Conservation (phyloP, 495 filamentous ascomycete species). For the Penicillium antarcticum region DNA sequence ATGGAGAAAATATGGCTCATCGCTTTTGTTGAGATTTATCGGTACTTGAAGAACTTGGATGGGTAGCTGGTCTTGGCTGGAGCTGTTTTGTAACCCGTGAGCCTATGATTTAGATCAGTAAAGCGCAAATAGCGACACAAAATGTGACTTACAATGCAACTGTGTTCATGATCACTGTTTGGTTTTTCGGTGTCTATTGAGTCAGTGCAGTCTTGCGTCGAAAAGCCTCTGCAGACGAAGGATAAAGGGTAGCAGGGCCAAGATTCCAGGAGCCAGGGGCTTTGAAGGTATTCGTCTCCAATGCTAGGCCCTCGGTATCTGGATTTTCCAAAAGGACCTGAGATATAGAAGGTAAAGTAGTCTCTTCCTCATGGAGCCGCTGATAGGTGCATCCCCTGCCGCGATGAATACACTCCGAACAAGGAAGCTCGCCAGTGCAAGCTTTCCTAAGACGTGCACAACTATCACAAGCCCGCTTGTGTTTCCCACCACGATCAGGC, state of each 20-base stretch:
- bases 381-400: slow-evolving; percentile 29
- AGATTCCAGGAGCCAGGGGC: neutral
- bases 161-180: neutral
- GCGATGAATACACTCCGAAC: slow-evolving; percentile 26
- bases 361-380: slow-evolving; percentile 12
- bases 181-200: neutral
- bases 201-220: neutral
- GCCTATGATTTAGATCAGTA: neutral
- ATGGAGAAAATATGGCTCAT: slow-evolving; percentile 15
- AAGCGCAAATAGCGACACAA: neutral
- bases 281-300: neutral
- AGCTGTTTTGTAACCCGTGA: neutral
- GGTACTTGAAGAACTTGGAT: slow-evolving; percentile 2
- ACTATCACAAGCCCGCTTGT: slow-evolving; percentile 35
- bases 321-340: neutral
- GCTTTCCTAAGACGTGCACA: slow-evolving; percentile 34
- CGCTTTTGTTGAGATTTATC: slow-evolving; percentile 6
- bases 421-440: slow-evolving; percentile 27
- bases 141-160: neutral
- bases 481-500: slow-evolving; percentile 26
- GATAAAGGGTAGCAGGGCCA: slow-evolving; percentile 1
- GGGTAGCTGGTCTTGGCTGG: neutral
- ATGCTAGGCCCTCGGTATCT: neutral
- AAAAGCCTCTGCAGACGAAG: neutral
- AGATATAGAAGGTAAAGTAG: neutral